Percentiles rank a stretch among this genome's conserved stretches.
Evolutionary conservation across 2,329 filamentous ascomycete species (phyloP).

Genomic region (Bipolaris oryzae): DNA sequence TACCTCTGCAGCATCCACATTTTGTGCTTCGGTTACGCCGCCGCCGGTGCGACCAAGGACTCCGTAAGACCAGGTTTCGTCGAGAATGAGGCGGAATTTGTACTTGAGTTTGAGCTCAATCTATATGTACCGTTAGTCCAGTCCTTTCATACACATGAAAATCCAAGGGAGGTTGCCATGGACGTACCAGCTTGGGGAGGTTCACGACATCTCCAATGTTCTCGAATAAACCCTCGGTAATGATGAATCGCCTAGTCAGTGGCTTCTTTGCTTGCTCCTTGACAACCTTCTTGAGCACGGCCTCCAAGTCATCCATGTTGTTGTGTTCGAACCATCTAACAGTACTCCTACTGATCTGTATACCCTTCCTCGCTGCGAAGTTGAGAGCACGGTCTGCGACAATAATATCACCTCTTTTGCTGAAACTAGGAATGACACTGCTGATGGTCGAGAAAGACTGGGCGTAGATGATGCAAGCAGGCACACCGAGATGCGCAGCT

Average conservation of each 20-base stretch:
- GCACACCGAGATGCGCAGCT: constrained; percentile 83
- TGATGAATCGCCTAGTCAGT: constrained; percentile 89
- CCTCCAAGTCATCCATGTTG: constrained; percentile 91
- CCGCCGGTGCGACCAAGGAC: constrained; percentile 89
- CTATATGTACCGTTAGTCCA: constrained; percentile 50
- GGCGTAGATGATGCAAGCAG: constrained; percentile 91
- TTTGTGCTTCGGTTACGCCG: constrained; percentile 93
- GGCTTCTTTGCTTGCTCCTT: constrained; percentile 89
- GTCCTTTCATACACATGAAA: neutral
- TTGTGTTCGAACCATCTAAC: constrained; percentile 96
- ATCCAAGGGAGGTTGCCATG: neutral
- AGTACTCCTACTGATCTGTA: constrained; percentile 89
- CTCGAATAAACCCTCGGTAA: constrained; percentile 95
- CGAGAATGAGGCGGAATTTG: constrained; percentile 96
- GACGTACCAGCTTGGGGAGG: constrained; percentile 78
- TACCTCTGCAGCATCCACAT: constrained; percentile 89
- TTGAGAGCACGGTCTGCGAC: constrained; percentile 93
- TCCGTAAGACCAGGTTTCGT: constrained; percentile 97
- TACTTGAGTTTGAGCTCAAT: constrained; percentile 93
- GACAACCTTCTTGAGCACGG: constrained; percentile 80
- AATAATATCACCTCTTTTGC: constrained; percentile 95
- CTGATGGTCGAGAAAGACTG: constrained; percentile 96
- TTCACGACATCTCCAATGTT: constrained; percentile 83
- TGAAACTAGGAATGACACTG: constrained; percentile 96
- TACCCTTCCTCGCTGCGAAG: constrained; percentile 89